Conservation (phyloP, 2,329 filamentous ascomycete species). For the Pyrenophora tritici-repentis region DNA sequence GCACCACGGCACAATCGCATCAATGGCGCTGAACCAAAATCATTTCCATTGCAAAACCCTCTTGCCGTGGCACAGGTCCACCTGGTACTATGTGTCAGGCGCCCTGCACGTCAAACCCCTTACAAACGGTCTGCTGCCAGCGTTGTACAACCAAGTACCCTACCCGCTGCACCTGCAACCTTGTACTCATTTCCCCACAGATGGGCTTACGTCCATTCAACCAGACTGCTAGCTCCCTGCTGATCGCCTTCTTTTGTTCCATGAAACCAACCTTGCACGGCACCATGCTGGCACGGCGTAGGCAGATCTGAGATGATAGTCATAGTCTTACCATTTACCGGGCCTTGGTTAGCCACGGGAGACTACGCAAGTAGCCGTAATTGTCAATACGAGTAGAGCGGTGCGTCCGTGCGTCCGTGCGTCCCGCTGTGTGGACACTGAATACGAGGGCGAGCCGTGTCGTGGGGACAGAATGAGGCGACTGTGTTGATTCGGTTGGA, state of each 20-base stretch:
- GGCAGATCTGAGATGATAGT: not conserved
- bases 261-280: conserved; percentile 17
- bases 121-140: conserved; percentile 26
- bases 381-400: conserved; percentile 14
- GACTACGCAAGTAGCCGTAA: conserved; percentile 9
- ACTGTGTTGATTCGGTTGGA: conserved; percentile 2
- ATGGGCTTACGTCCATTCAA: conserved; percentile 9
- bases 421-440: conserved; percentile 3
- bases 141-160: conserved; percentile 33
- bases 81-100: conserved; percentile 12
- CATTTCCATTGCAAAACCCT: not conserved
- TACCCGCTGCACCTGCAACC: conserved; percentile 23
- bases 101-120: conserved; percentile 38
- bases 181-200: conserved; percentile 8
- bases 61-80: conserved; percentile 12
- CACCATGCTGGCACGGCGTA: conserved; percentile 3
- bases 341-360: not conserved
- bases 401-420: conserved; percentile 13
- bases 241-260: conserved; percentile 1
- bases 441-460: conserved; percentile 11
- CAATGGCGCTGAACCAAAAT: not conserved
- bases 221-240: not conserved
- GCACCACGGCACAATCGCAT: too few relatives aligned
- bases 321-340: not conserved
- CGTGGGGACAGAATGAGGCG: conserved; percentile 2